Evolutionary conservation across 192 early-diverging fungal species (phyloP).

Genomic region (Coemansia sp.): DNA sequence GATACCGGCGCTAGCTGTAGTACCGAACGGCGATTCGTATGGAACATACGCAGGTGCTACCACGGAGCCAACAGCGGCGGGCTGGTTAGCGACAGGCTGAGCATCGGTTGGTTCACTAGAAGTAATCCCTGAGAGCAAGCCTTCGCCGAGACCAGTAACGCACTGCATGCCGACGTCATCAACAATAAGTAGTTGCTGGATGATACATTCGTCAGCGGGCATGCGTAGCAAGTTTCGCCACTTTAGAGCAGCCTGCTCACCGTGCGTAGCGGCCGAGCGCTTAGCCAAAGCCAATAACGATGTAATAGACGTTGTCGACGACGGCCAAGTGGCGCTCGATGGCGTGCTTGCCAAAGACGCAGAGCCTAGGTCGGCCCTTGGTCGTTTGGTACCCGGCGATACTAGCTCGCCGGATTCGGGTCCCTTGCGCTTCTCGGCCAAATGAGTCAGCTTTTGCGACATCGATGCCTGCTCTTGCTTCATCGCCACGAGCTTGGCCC

Average conservation of each 20-base stretch:
- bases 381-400: background rate
- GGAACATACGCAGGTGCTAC: conserved; percentile 1
- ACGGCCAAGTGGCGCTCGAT: background rate
- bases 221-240: background rate
- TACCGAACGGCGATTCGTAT: conserved; percentile 27
- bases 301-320: background rate
- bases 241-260: background rate
- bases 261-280: background rate
- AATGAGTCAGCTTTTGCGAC: conserved; percentile 17
- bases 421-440: conserved; percentile 30
- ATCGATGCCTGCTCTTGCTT: conserved; percentile 22
- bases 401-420: background rate
- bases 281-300: background rate
- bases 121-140: background rate
- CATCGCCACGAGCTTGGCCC: conserved; percentile 31
- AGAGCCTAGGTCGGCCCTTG: background rate
- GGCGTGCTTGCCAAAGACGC: background rate
- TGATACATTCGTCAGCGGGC: conserved; percentile 21
- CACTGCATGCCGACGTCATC: conserved; percentile 29
- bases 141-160: background rate
- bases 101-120: background rate
- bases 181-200: conserved; percentile 27
- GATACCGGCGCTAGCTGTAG: background rate
- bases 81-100: background rate
- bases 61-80: background rate